Evolutionary conservation across 2,329 filamentous ascomycete genomes (phyloP).

Genomic region (Neoascochyta sp.): DNA sequence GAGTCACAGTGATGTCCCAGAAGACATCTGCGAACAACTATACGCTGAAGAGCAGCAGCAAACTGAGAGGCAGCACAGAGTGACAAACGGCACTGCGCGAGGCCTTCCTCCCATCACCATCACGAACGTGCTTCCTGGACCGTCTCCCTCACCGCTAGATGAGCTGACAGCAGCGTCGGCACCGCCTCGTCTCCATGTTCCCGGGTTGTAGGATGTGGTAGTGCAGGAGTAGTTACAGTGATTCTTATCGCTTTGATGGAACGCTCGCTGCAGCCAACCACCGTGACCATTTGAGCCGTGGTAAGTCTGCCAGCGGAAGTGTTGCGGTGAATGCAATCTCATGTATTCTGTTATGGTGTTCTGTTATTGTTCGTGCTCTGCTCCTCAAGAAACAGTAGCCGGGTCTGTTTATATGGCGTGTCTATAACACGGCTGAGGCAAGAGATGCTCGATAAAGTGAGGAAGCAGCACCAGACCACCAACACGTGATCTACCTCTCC

Average conservation of each 20-base stretch:
- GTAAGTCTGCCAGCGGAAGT: conserved; percentile 15
- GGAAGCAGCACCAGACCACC: too few species aligned
- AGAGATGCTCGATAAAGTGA: too few species aligned
- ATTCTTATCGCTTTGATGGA: conserved; percentile 16
- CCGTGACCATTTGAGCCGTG: conserved; percentile 16
- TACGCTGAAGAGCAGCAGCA: conserved; percentile 31
- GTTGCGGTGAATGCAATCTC: too few species aligned
- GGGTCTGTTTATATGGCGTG: too few species aligned
- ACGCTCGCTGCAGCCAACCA: conserved; percentile 18
- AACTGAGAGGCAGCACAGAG: conserved; percentile 15
- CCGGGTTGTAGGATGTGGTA: conserved; percentile 12
- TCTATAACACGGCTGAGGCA: too few species aligned
- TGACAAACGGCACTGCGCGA: conserved; percentile 11
- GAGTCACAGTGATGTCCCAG: conserved; percentile 29
- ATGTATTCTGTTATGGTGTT: too few species aligned
- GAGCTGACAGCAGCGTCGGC: conserved; percentile 1
- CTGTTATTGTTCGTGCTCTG: too few species aligned
- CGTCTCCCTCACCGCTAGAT: conserved; percentile 1
- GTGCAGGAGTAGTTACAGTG: conserved; percentile 13
- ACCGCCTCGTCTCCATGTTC: conserved; percentile 10
- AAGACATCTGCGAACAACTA: conserved; percentile 30
- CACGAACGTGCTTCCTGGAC: conserved; percentile 22
- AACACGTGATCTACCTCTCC: too few species aligned
- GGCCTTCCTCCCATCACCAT: conserved; percentile 29
- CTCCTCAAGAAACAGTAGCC: too few species aligned